phyloP scores from a whole-genome alignment of 768 basidiomycete genomes.

The Tylopilus cervinicoccineus region DNA sequence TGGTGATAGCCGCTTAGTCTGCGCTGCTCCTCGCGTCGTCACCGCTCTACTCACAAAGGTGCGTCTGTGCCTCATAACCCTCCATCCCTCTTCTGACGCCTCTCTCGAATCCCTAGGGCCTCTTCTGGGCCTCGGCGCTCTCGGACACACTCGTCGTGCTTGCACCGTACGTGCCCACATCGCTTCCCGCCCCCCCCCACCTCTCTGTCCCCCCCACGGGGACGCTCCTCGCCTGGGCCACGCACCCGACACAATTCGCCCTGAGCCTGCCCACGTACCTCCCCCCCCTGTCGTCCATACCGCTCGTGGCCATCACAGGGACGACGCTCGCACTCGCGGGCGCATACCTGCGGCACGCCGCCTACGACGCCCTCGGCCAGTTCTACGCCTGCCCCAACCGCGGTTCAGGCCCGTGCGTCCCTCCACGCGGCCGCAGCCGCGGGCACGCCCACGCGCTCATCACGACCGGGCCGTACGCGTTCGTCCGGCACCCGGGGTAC shows the following conservation, averaged over 20 bases:
- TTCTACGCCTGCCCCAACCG: slow-evolving; percentile 20
- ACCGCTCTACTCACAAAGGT: slow-evolving; percentile 15
- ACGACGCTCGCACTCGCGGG: slow-evolving; percentile 37
- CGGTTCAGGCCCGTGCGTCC: slow-evolving; percentile 3
- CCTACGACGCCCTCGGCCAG: slow-evolving; percentile 19
- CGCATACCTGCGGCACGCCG: slow-evolving; percentile 38
- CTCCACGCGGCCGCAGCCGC: neutral
- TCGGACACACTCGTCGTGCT: slow-evolving; percentile 8
- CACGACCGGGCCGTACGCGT: slow-evolving; percentile 24
- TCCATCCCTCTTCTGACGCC: neutral
- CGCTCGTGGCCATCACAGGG: slow-evolving; percentile 29
- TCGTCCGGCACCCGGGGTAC: slow-evolving; percentile 30
- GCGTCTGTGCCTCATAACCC: neutral
- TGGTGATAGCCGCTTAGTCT: slow-evolving; percentile 26
- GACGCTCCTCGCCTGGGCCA: slow-evolving; percentile 1
- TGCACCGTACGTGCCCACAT: slow-evolving; percentile 2
- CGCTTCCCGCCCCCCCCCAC: neutral
- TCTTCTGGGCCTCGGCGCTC: slow-evolving; percentile 15
- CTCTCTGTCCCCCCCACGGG: neutral
- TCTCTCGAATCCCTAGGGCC: slow-evolving; percentile 4
- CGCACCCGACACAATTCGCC: neutral
- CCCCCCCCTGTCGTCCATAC: neutral
- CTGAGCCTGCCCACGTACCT: neutral
- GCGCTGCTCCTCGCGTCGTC: slow-evolving; percentile 8
- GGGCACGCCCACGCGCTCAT: slow-evolving; percentile 23